Conservation (phyloP, 2,329 filamentous ascomycete species). For the Penicillium sp. region DNA sequence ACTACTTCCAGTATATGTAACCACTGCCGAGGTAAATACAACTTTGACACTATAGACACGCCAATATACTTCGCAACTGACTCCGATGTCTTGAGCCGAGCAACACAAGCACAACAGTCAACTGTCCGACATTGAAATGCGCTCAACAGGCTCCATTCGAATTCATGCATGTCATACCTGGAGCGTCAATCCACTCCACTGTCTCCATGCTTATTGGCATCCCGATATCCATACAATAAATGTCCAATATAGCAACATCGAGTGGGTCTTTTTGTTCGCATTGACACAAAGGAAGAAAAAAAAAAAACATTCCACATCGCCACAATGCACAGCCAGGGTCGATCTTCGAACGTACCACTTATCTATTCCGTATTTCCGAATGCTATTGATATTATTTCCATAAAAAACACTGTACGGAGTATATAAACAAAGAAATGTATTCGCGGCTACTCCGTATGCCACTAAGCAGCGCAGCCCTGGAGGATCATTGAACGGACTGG, state of each 20-base stretch:
- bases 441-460: background rate
- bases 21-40: background rate
- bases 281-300: background rate
- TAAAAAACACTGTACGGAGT: background rate
- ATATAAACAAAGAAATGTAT: background rate
- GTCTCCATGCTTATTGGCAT: background rate
- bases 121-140: constrained; percentile 4
- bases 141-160: constrained; percentile 11
- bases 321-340: constrained; percentile 7
- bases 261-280: constrained; percentile 1
- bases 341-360: background rate
- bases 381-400: background rate
- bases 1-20: background rate
- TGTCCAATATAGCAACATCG: background rate
- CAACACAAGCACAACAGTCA: constrained; percentile 11
- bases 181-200: constrained; percentile 9
- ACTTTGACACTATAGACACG: background rate
- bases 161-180: constrained; percentile 28
- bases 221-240: background rate
- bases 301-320: constrained; percentile 4
- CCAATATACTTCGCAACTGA: background rate
- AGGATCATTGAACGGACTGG: constrained; percentile 22
- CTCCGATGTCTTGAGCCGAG: constrained; percentile 2
- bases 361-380: background rate
- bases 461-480: constrained; percentile 9